Base-by-base conservation (phyloP, 441 rosid genomes). In the Euphorbia corollata region DNA sequence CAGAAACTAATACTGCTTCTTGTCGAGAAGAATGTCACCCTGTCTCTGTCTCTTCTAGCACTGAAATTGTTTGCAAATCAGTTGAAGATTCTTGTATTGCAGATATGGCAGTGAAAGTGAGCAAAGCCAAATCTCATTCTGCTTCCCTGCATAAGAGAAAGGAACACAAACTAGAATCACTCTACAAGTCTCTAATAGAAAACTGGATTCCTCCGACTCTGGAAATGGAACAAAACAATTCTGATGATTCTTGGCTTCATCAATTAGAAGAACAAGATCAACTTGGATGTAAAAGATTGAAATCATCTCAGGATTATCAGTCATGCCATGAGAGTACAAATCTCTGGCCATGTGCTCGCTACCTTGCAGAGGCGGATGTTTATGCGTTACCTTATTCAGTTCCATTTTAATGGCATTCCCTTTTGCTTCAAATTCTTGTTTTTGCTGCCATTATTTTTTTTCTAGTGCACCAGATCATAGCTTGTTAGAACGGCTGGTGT, bases 311-410 rank as follows among this genome's bases (percentile, higher is more conserved):
- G n/a, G 53, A n/a, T 8, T 68, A 61, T 15, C 67, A 36, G 12
- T 56, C 53, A 24, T 56, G 67, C 39, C 10, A 8, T 24, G 63
- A 13, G 13, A 61, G 61, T 12, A 63, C 64, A 51, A 19, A 54
- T 1, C 57, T 68, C 65, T 79, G 78, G 69, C 87, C 87, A 0
- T 43, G 43, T 5, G 90, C 89, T 16, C 75, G 63, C 9, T 67
- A 43, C 78, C 18, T 87, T 67, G 47, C 79, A 0, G 80, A 72
- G 18, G 87, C 68, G 0, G 89, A 78, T 59, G 57, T 89, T 12
- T 77, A 69, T 45, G 82, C 93, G 0, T 72, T 93, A 70, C 96
- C 99, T 0, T 91, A 76, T 7, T 67, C 95, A 0, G 67, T 86
- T 41, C 92, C 88, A 1, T 89, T 87, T 43, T 93, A 62, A 73